Percentiles rank a stretch among this genome's conserved stretches.
These are phyloP conservation scores for Russula sp. DNA, from an alignment of 768 basidiomycete species.

Conservation along the genomic window DNA sequence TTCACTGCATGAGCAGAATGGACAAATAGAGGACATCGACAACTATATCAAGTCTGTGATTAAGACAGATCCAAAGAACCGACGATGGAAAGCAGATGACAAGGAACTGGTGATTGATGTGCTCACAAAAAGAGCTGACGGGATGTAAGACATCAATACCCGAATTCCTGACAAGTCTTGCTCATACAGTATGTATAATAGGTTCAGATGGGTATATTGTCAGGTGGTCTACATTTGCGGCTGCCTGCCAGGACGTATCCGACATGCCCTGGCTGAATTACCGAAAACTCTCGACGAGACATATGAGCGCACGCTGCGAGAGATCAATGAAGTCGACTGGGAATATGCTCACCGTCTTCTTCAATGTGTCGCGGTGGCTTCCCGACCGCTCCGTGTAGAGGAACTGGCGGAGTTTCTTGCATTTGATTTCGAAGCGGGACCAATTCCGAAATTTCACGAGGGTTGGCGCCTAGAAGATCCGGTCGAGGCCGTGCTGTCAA, in stretches of 20 bases:
- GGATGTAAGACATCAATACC: not conserved
- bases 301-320: not conserved
- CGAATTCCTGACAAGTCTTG: not conserved
- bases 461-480: not conserved
- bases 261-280: not conserved
- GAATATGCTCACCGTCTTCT: not conserved
- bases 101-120: not conserved
- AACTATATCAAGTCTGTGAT: not conserved
- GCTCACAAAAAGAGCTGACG: not conserved
- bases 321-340: not conserved
- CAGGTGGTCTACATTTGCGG: not conserved
- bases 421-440: not conserved
- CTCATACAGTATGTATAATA: not conserved
- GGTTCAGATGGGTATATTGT: not conserved
- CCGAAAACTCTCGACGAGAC: not conserved
- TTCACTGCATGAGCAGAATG: not conserved
- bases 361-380: not conserved
- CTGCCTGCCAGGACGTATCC: not conserved
- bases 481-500: not conserved
- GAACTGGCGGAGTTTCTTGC: not conserved
- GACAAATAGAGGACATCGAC: not conserved
- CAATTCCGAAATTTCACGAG: not conserved
- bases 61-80: not conserved
- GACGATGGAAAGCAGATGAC: not conserved
- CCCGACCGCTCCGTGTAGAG: not conserved